These are phyloP conservation scores for Macaranga tanarius DNA, from an alignment of 441 rosid genomes.

Conservation along the genomic window DNA sequence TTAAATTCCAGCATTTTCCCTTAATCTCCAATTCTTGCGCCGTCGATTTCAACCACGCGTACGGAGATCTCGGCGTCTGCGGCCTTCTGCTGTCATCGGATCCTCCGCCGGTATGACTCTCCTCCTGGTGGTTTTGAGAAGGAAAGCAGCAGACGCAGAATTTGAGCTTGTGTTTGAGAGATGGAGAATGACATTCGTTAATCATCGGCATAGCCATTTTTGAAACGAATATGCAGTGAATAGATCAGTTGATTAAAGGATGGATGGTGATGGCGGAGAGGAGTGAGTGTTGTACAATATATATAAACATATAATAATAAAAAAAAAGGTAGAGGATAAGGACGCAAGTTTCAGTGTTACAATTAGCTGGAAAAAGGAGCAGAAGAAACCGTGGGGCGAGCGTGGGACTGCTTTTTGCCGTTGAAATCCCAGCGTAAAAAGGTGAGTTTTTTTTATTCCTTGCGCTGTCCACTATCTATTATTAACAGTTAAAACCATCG, in stretches of 20 bases:
- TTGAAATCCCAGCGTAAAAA: not conserved
- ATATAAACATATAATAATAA: not conserved
- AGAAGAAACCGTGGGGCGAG: slow-evolving; percentile 31
- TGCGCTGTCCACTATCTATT: not conserved
- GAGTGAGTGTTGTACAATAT: not conserved
- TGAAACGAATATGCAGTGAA: no score
- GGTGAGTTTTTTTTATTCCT: not conserved
- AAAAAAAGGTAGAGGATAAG: slow-evolving; percentile 16
- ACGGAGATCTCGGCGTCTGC: slow-evolving; percentile 41
- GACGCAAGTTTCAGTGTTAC: not conserved
- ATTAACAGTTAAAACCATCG: not conserved
- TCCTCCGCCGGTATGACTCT: slow-evolving; percentile 10
- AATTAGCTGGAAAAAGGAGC: not conserved
- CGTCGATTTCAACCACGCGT: slow-evolving; percentile 42
- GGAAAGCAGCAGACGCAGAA: slow-evolving; percentile 50
- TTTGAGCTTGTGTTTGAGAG: slow-evolving; percentile 32
- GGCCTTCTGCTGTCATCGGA: slow-evolving; percentile 18
- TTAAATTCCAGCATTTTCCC: slow-evolving; percentile 43
- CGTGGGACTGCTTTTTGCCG: slow-evolving; percentile 19
- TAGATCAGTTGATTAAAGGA: no score
- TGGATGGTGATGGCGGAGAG: not conserved
- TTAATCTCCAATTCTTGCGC: slow-evolving; percentile 46
- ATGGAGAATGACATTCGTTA: slow-evolving; percentile 20
- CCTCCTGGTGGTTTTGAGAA: slow-evolving; percentile 9
- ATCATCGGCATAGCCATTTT: slow-evolving; percentile 13